phyloP scores from a whole-genome alignment of 306 rosid species.

The Rosa multiflora region DNA sequence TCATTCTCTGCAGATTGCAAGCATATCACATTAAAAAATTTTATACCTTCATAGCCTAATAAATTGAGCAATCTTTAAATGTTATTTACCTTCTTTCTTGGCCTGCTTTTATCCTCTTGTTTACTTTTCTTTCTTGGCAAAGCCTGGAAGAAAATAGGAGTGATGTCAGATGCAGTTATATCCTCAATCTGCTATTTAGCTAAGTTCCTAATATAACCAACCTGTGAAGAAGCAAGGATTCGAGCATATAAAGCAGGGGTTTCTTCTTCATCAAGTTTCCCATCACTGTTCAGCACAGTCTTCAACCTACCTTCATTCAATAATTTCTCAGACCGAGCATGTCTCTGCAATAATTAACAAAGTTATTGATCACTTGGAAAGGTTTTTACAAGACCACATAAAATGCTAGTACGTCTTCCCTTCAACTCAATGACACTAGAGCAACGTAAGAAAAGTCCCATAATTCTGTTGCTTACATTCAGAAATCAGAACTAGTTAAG shows the following conservation, averaged over 20 bases:
- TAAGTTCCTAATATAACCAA: slow-evolving; percentile 22
- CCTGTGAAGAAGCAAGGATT: slow-evolving; percentile 45
- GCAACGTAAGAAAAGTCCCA: background rate
- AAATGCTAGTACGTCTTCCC: slow-evolving; percentile 6
- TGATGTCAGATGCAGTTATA: slow-evolving; percentile 1
- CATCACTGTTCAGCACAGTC: slow-evolving; percentile 69
- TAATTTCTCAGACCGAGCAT: slow-evolving; percentile 79
- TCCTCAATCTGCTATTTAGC: slow-evolving; percentile 7
- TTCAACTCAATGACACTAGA: background rate
- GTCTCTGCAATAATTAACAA: slow-evolving; percentile 53
- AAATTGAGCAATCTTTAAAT: background rate
- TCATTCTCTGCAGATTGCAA: slow-evolving; percentile 45
- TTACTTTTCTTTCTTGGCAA: slow-evolving; percentile 37
- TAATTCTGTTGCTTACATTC: background rate
- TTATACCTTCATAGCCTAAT: background rate
- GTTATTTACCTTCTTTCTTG: slow-evolving; percentile 49
- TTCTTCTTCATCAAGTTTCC: slow-evolving; percentile 68
- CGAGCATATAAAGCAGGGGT: slow-evolving; percentile 39
- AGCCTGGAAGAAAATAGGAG: slow-evolving; percentile 33
- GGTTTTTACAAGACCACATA: slow-evolving; percentile 11
- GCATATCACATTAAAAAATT: slow-evolving; percentile 7
- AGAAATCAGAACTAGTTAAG: background rate
- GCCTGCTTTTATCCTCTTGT: slow-evolving; percentile 31
- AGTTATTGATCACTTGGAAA: slow-evolving; percentile 11
- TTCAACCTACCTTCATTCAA: slow-evolving; percentile 71